Evolutionary conservation across 768 basidiomycete genomes (phyloP).

Genomic region (Suillus tomentosus): DNA sequence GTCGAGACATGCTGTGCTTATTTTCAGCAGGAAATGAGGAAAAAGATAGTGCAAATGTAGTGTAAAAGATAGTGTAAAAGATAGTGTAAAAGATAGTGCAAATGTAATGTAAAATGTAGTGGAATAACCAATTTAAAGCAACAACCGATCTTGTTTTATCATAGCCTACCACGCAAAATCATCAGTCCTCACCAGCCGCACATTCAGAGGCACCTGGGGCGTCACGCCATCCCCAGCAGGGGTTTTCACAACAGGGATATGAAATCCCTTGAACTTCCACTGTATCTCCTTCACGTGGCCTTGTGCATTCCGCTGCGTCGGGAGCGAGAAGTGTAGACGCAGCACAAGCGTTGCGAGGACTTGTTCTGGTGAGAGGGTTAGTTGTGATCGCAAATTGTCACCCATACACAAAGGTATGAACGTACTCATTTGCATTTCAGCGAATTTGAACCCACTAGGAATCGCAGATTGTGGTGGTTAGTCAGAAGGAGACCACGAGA

Average conservation of each 20-base stretch:
- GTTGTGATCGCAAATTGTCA: not conserved
- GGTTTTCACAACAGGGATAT: conserved; percentile 27
- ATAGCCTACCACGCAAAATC: conserved; percentile 18
- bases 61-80: too few relatives aligned
- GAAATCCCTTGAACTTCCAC: conserved; percentile 26
- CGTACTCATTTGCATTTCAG: conserved; percentile 55
- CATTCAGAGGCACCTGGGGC: conserved; percentile 23
- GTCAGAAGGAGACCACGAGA: conserved; percentile 9
- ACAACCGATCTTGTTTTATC: too few relatives aligned
- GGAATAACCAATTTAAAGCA: too few relatives aligned
- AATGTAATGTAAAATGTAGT: too few relatives aligned
- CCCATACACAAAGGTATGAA: not conserved
- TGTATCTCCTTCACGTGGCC: conserved; percentile 25
- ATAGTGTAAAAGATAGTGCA: too few relatives aligned
- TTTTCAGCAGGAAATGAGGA: too few relatives aligned
- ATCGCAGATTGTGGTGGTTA: not conserved
- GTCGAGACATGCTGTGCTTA: too few relatives aligned
- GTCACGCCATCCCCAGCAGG: conserved; percentile 27
- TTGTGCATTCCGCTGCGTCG: not conserved
- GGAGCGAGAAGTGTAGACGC: too few relatives aligned
- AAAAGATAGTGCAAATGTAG: too few relatives aligned
- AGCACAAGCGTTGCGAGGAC: conserved; percentile 22
- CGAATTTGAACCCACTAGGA: conserved; percentile 53
- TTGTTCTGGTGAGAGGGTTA: conserved; percentile 21
- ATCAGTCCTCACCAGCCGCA: conserved; percentile 16